Percentiles rank a stretch among this genome's conserved stretches.
Evolutionary conservation across 2,329 filamentous ascomycete species (phyloP).

Genomic region (Alternaria ethzedia): DNA sequence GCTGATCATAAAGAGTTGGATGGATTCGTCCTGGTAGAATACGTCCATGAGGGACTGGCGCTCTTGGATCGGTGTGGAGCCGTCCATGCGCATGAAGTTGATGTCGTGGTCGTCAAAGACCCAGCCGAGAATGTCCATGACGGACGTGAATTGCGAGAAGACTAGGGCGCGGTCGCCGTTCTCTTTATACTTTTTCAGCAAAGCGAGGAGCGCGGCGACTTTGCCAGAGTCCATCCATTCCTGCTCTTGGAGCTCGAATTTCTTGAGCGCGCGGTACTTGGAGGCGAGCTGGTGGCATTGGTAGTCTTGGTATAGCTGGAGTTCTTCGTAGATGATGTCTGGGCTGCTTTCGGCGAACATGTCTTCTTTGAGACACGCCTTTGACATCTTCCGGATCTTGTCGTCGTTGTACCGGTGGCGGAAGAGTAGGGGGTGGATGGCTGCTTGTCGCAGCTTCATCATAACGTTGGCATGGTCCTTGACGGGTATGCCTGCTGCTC

Average conservation of each 20-base stretch:
- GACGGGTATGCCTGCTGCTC: slow-evolving; percentile 62
- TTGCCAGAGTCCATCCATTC: slow-evolving; percentile 82
- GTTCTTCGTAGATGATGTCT: slow-evolving; percentile 61
- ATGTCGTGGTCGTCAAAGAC: slow-evolving; percentile 77
- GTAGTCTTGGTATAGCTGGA: slow-evolving; percentile 64
- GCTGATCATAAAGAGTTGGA: slow-evolving; percentile 90
- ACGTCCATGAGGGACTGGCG: slow-evolving; percentile 88
- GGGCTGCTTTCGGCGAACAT: slow-evolving; percentile 58
- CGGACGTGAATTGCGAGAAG: slow-evolving; percentile 91
- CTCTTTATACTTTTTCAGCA: slow-evolving; percentile 74
- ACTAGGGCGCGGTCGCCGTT: slow-evolving; percentile 88
- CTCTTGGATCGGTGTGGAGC: slow-evolving; percentile 78
- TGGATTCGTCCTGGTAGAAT: slow-evolving; percentile 76
- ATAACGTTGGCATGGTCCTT: slow-evolving; percentile 64
- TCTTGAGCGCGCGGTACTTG: slow-evolving; percentile 60
- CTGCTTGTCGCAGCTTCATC: slow-evolving; percentile 90
- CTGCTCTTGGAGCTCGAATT: slow-evolving; percentile 64
- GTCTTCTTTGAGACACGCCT: slow-evolving; percentile 75
- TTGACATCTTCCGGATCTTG: slow-evolving; percentile 77
- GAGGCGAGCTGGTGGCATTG: slow-evolving; percentile 65
- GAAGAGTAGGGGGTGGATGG: slow-evolving; percentile 89
- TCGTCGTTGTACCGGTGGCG: slow-evolving; percentile 79
- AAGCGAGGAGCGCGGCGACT: slow-evolving; percentile 76
- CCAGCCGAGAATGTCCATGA: slow-evolving; percentile 87
- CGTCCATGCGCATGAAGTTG: slow-evolving; percentile 84